Conservation (phyloP, 192 early-diverging fungal genomes). For the Podila horticola region DNA sequence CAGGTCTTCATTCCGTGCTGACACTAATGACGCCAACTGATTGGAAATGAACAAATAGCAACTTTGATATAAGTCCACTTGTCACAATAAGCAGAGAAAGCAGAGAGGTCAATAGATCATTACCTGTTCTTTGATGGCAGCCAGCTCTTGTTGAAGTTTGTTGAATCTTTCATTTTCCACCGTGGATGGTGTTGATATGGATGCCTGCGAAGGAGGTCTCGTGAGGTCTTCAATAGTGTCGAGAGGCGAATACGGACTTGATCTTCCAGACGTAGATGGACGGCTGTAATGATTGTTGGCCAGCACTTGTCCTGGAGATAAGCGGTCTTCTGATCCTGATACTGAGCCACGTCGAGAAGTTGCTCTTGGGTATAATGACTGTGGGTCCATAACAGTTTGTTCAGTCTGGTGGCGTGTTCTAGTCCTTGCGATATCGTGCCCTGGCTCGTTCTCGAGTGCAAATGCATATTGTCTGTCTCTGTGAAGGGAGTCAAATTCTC, state of each 20-base stretch:
- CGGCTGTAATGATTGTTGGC: conserved; percentile 1
- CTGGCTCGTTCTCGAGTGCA: neutral
- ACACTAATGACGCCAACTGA: conserved; percentile 33
- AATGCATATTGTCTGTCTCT: neutral
- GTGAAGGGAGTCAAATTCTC: neutral
- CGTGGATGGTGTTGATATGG: neutral
- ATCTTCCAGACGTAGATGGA: conserved; percentile 10
- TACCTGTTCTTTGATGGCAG: conserved; percentile 38
- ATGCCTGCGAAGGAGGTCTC: neutral
- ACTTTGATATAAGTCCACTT: no score
- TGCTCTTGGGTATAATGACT: conserved; percentile 22
- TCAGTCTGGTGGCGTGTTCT: neutral
- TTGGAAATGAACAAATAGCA: neutral
- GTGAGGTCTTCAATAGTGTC: neutral
- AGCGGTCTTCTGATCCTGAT: neutral
- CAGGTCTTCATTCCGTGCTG: conserved; percentile 13
- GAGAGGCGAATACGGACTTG: conserved; percentile 4
- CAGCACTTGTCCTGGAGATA: neutral
- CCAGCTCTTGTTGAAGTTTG: conserved; percentile 29
- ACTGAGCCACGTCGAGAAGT: neutral
- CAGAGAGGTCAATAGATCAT: neutral
- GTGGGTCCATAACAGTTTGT: neutral
- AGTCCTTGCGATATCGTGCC: neutral
- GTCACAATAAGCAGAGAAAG: neutral
- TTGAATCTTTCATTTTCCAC: conserved; percentile 24